A percentile compares a stretch with the other conserved stretches of the same genome.
These are phyloP conservation scores for Backusella luteola DNA, from an alignment of 192 early-diverging fungal genomes.

Conservation along the genomic window DNA sequence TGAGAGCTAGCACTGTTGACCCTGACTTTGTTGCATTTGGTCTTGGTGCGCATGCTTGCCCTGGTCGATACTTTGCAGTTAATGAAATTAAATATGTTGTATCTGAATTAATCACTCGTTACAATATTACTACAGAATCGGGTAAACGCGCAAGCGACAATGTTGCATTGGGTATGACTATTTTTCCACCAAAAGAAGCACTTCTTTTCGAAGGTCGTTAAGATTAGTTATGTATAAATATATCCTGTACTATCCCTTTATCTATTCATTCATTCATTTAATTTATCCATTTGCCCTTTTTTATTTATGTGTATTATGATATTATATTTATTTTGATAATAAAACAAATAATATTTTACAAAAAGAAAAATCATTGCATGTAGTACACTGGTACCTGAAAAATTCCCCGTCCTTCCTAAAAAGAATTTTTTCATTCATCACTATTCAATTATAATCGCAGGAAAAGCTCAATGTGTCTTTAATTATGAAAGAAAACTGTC, in stretches of 20 bases:
- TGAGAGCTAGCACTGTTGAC: constrained; percentile 9
- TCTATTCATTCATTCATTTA: not conserved
- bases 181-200: constrained; percentile 4
- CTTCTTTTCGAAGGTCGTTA: constrained; percentile 12
- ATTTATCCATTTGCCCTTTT: not conserved
- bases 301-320: not conserved
- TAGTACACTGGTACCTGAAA: not conserved
- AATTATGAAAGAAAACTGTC: no score
- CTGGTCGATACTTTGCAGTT: constrained; percentile 30
- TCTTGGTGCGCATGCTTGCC: constrained; percentile 33
- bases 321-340: not conserved
- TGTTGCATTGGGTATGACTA: constrained; percentile 12
- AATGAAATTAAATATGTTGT: constrained; percentile 27
- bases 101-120: constrained; percentile 5
- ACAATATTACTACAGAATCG: constrained; percentile 9
- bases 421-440: not conserved
- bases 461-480: no score
- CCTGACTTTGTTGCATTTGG: constrained; percentile 25
- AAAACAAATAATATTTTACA: not conserved
- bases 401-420: not conserved
- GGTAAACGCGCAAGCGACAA: constrained; percentile 12
- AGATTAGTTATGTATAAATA: not conserved
- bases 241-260: not conserved
- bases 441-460: no score
- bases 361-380: not conserved